A percentile compares a stretch with the other conserved stretches of the same genome.
These are phyloP conservation scores for Pisolithus thermaeus DNA, from an alignment of 1,284 basidiomycete species.

Conservation along the genomic window DNA sequence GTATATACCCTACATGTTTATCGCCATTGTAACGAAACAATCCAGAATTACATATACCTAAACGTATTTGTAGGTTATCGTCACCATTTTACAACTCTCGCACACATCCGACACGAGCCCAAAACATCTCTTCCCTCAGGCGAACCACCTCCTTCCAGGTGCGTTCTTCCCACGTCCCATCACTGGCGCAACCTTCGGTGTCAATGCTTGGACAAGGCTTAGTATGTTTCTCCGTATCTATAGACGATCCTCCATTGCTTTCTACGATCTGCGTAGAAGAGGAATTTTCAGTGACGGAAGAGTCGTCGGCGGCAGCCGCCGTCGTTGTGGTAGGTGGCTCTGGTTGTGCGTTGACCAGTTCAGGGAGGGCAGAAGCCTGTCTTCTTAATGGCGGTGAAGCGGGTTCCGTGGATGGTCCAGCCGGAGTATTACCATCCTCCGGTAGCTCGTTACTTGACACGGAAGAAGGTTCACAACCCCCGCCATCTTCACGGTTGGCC, in stretches of 20 bases:
- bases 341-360: no score
- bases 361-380: no score
- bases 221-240: constrained; percentile 8
- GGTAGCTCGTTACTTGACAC: no score
- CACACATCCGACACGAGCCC: constrained; percentile 72
- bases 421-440: no score
- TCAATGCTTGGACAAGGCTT: constrained; percentile 18
- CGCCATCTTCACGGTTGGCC: no score
- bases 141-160: constrained; percentile 82
- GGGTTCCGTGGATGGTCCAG: no score
- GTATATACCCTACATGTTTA: not conserved
- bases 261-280: not conserved
- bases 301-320: no score
- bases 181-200: constrained; percentile 42
- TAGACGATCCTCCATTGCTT: constrained; percentile 6
- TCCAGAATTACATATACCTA: not conserved
- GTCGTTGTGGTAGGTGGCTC: no score
- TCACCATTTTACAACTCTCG: constrained; percentile 22
- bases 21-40: not conserved
- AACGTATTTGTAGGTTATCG: not conserved
- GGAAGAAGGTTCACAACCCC: no score
- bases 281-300: not conserved
- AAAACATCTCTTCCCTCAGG: constrained; percentile 87
- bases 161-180: constrained; percentile 82
- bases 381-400: no score